phyloP scores from a whole-genome alignment of 805 yeast species.

The Candida insectorum region DNA sequence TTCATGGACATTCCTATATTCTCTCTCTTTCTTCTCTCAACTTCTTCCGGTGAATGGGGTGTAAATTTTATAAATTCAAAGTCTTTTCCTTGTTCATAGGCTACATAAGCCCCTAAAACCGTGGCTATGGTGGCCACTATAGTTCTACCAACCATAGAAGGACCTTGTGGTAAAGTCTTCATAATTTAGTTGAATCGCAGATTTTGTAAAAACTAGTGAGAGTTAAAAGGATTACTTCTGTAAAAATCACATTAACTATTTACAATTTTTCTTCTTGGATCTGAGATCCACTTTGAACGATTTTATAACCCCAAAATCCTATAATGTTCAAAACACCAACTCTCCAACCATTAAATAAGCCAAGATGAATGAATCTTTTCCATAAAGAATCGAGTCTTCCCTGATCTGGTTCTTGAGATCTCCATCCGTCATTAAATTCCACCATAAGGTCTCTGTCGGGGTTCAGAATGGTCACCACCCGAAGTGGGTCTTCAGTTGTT shows the following conservation, averaged over 20 bases:
- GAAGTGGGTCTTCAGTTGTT: constrained; percentile 29
- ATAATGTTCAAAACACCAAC: constrained; percentile 74
- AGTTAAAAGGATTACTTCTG: too few relatives aligned
- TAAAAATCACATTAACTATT: too few relatives aligned
- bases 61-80: constrained; percentile 36
- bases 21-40: constrained; percentile 33
- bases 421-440: constrained; percentile 47
- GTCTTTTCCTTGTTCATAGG: constrained; percentile 33
- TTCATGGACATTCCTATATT: constrained; percentile 26
- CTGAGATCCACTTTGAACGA: constrained; percentile 47
- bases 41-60: constrained; percentile 37
- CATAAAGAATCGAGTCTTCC: constrained; percentile 35
- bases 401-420: constrained; percentile 18
- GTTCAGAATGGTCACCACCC: constrained; percentile 41
- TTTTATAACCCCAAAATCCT: constrained; percentile 78
- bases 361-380: constrained; percentile 20
- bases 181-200: not conserved
- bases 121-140: constrained; percentile 37
- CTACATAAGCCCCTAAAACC: constrained; percentile 30
- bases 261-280: constrained; percentile 29
- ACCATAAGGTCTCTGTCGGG: constrained; percentile 54
- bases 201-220: not conserved
- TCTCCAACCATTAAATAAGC: constrained; percentile 85
- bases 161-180: constrained; percentile 18
- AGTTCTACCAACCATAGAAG: constrained; percentile 31